Conservation (phyloP, 2,329 filamentous ascomycete species). For the Phialophora chinensis region DNA sequence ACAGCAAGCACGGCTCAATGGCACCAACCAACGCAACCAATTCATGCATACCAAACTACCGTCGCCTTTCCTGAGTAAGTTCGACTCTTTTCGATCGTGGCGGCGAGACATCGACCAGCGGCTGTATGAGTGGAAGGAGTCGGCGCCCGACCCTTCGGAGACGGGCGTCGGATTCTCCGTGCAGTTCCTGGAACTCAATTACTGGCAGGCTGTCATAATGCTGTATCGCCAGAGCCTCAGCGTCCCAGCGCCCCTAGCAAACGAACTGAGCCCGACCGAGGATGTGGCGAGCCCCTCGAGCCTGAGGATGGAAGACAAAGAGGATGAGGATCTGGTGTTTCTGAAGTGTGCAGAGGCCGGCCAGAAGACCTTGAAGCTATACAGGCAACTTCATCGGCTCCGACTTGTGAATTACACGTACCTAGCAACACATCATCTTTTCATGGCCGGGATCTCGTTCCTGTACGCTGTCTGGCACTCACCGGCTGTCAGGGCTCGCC, state of each 20-base stretch:
- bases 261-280: constrained; percentile 69
- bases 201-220: constrained; percentile 97
- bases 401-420: constrained; percentile 96
- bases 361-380: constrained; percentile 88
- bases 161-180: constrained; percentile 89
- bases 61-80: constrained; percentile 82
- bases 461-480: constrained; percentile 98
- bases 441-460: constrained; percentile 96
- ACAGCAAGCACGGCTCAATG: constrained; percentile 72
- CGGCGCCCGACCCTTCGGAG: constrained; percentile 75
- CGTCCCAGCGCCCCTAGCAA: constrained; percentile 82
- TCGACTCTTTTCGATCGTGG: constrained; percentile 87
- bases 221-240: constrained; percentile 89
- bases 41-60: constrained; percentile 79
- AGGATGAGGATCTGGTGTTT: constrained; percentile 88
- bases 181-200: constrained; percentile 91
- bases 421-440: constrained; percentile 91
- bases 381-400: constrained; percentile 84
- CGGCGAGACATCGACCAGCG: constrained; percentile 83
- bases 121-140: constrained; percentile 83
- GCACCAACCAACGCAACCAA: constrained; percentile 68
- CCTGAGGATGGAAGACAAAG: constrained; percentile 52
- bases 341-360: constrained; percentile 94
- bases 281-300: constrained; percentile 64
- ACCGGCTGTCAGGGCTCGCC: constrained; percentile 78